Percentiles rank a stretch among this genome's conserved stretches.
These are phyloP conservation scores for Russula virescens DNA, from an alignment of 768 basidiomycete genomes.

Conservation along the genomic window DNA sequence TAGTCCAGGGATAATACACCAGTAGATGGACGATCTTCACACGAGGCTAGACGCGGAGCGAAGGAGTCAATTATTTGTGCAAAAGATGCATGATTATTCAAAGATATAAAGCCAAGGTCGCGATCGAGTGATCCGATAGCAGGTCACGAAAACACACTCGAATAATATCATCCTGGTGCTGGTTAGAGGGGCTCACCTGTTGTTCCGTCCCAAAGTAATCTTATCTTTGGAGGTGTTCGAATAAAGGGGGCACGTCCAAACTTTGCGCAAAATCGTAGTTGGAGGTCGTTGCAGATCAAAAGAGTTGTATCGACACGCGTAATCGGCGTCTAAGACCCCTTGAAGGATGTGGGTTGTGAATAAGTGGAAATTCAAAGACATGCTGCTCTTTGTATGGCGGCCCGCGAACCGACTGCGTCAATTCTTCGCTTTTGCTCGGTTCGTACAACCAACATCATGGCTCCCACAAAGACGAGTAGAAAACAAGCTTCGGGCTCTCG, in stretches of 20 bases:
- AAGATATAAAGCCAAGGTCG: background rate
- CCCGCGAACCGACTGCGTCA: background rate
- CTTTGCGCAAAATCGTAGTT: background rate
- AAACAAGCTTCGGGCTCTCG: background rate
- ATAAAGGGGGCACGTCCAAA: background rate
- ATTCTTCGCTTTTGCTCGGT: too few species aligned
- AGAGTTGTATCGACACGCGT: background rate
- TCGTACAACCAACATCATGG: background rate
- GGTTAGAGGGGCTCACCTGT: background rate
- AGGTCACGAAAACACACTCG: background rate
- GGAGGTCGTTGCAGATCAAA: background rate
- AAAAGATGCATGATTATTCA: background rate
- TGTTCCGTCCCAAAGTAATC: background rate
- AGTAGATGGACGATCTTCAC: background rate
- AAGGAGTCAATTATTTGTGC: conserved; percentile 1
- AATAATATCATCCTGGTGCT: background rate
- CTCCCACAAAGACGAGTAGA: conserved; percentile 1
- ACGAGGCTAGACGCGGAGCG: background rate
- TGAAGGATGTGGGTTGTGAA: background rate
- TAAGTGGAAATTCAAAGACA: background rate
- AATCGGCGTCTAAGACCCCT: background rate
- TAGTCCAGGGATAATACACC: background rate
- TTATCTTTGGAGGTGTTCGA: background rate
- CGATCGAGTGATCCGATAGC: background rate
- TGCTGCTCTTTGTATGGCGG: background rate